Evolutionary conservation across 371 early-diverging fungal species (phyloP), one percentile per base, ranked within the genome.

Genomic region (Apophysomyces trapeziformis): DNA sequence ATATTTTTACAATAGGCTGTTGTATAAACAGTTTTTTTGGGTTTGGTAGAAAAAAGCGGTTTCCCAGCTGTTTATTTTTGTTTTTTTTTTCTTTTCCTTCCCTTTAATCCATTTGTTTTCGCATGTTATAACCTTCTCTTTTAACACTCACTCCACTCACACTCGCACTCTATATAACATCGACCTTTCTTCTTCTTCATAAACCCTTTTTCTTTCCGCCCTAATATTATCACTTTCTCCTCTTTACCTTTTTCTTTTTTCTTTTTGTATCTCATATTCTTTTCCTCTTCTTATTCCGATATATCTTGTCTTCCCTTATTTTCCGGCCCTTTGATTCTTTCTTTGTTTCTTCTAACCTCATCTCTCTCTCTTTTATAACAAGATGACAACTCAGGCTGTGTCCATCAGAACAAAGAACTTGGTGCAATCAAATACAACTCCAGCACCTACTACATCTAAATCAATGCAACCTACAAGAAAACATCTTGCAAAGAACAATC

Each of bases 341-440:
- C 38, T 44, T 60, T 32, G 7, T 58, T 39, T 61, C 32, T 50
- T 60, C 39, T 60, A 45, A 18, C 35, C 57, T 57, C 58, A 21
- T 57, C 39, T 21, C 58, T 9, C 32, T 50, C 59, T 13, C 43
- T 45, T 4, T 14, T 44, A 60, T 57, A 58, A 60, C 41, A 50
- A 50, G 54, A 50, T 50, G 54, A 50, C 54, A 26, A 50, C 18
- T 50, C 54, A 18, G 54, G 44, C 44, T 47, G 46, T 39, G 43
- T 38, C 60, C 56, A 41, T 45, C 38, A 43, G 41, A 58, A 44
- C 68, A 70, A 39, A 73, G 39, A 59, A 58, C 47, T 46, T 43
- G 7, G 54, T 38, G 21, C 21, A 35, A 12, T 26, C 32, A 26
- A 67, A 38, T 45, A 13, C 45, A 38, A 26, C 44, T 32, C 54